Conservation (phyloP, 257 asterid species). For the Salvia miltiorrhiza region DNA sequence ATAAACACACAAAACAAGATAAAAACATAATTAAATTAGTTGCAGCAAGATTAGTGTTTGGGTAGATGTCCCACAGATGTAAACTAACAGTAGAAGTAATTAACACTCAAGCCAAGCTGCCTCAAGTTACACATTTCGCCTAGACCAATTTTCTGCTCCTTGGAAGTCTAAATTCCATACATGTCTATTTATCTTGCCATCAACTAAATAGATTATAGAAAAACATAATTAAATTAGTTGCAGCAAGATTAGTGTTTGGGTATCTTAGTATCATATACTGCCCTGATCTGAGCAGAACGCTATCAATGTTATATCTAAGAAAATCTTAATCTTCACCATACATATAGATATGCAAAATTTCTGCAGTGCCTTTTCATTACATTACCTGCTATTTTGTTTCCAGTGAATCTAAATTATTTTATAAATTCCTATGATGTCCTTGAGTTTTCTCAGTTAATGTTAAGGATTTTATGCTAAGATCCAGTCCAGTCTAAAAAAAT, state of each 20-base stretch:
- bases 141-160: slow-evolving; percentile 10
- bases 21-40: too few relatives aligned
- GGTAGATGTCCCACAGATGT: neutral
- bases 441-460: neutral
- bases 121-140: slow-evolving; percentile 14
- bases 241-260: neutral
- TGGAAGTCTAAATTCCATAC: neutral
- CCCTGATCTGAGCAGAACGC: neutral
- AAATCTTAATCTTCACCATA: neutral
- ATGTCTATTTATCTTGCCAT: neutral
- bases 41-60: too few relatives aligned
- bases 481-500: too few relatives aligned
- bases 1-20: slow-evolving; percentile 10
- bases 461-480: slow-evolving; percentile 9
- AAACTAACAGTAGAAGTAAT: slow-evolving; percentile 1
- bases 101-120: slow-evolving; percentile 1
- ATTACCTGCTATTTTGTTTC: neutral
- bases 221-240: slow-evolving; percentile 10
- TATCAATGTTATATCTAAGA: neutral
- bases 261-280: neutral
- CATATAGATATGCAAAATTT: neutral
- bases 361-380: neutral
- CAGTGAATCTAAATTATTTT: neutral
- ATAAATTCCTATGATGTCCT: neutral
- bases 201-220: neutral